A percentile compares a stretch with the other conserved stretches of the same genome.
Evolutionary conservation across 2,329 filamentous ascomycete species (phyloP).

Genomic region (Calonectria fujianensis): DNA sequence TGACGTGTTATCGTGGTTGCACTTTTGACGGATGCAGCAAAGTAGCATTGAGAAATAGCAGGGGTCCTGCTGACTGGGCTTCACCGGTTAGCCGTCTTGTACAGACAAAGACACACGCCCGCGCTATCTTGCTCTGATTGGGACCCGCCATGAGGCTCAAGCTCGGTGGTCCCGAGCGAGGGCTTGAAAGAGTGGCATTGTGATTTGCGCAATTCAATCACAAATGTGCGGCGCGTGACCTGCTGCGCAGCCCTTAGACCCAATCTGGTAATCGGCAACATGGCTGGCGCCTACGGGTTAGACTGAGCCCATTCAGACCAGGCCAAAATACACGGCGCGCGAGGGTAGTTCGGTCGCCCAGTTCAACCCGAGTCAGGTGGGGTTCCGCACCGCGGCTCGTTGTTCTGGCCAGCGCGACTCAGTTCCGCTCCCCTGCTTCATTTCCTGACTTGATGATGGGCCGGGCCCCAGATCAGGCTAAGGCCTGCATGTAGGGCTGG

Average conservation of each 20-base stretch:
- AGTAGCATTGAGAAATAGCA: neutral
- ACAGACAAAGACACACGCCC: neutral
- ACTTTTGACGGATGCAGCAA: neutral
- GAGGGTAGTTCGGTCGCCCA: too few species aligned
- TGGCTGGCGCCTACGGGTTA: neutral
- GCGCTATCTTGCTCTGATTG: neutral
- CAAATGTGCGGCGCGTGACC: neutral
- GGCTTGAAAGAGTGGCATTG: neutral
- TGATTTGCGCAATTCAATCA: neutral
- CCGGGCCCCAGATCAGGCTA: neutral
- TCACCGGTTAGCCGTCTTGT: neutral
- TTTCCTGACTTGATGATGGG: neutral
- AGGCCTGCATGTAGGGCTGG: neutral
- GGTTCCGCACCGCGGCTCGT: neutral
- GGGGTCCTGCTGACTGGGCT: neutral
- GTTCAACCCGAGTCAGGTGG: neutral
- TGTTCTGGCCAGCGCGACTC: neutral
- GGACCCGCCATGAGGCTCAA: neutral
- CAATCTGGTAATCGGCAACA: neutral
- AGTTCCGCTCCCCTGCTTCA: neutral
- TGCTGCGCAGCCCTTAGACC: neutral
- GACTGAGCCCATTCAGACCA: neutral
- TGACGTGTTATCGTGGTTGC: constrained; percentile 7
- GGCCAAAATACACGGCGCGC: neutral
- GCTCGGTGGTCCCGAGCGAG: neutral